These are phyloP conservation scores for Apiotrichum porosum DNA, from an alignment of 1,284 basidiomycete species.

Conservation along the genomic window DNA sequence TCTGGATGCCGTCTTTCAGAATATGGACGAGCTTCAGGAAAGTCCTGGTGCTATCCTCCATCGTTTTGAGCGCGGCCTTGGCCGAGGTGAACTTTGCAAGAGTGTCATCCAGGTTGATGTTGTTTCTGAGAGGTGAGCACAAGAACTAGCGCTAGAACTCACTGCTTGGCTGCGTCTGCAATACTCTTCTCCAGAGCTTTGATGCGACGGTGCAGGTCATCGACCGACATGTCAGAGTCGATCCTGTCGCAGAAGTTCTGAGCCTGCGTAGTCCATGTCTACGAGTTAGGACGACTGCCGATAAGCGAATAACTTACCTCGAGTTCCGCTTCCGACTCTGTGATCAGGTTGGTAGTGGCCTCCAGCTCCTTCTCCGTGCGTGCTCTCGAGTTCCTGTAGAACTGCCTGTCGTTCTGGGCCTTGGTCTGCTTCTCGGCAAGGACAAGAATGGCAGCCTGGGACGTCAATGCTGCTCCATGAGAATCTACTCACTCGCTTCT, in stretches of 20 bases:
- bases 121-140: constrained; percentile 54
- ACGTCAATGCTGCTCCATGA: no score
- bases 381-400: not conserved
- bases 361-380: not conserved
- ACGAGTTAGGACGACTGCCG: no score
- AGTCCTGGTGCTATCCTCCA: constrained; percentile 44
- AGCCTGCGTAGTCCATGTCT: constrained; percentile 20
- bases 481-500: not conserved
- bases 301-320: not conserved
- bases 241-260: constrained; percentile 53
- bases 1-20: constrained; percentile 26
- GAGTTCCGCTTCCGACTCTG: not conserved
- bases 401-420: not conserved
- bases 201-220: constrained; percentile 59
- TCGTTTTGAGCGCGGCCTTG: constrained; percentile 6
- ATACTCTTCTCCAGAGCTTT: constrained; percentile 63
- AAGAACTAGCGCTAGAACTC: constrained; percentile 29
- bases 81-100: constrained; percentile 58
- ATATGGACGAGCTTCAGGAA: constrained; percentile 1
- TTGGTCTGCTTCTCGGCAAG: not conserved
- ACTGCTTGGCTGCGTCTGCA: constrained; percentile 65
- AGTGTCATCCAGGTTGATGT: constrained; percentile 72
- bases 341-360: not conserved
- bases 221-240: constrained; percentile 56
- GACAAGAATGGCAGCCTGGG: not conserved